Evolutionary conservation across 2,329 filamentous ascomycete genomes (phyloP).

Genomic region (Eurotiales sp.): DNA sequence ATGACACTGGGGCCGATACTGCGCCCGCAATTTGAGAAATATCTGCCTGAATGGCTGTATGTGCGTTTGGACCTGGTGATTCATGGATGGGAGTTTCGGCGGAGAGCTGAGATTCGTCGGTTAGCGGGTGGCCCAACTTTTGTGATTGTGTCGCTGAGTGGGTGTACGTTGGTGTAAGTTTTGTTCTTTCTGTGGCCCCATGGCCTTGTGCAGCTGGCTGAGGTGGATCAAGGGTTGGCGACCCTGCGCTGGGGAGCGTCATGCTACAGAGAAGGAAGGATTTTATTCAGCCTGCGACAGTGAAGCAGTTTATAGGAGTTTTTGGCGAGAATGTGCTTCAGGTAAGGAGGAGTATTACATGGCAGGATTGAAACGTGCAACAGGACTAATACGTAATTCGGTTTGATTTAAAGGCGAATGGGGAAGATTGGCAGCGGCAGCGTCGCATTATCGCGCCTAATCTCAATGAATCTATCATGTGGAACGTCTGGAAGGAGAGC

Average conservation of each 20-base stretch:
- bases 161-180: constrained; percentile 16
- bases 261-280: constrained; percentile 34
- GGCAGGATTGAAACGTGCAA: too few relatives aligned
- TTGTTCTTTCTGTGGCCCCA: constrained; percentile 12
- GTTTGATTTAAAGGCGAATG: constrained; percentile 19
- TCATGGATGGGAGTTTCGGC: constrained; percentile 33
- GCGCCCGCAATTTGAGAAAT: background rate
- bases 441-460: constrained; percentile 34
- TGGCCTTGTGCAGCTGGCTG: background rate
- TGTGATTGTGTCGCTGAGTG: constrained; percentile 28
- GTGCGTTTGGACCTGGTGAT: constrained; percentile 23
- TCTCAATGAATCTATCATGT: constrained; percentile 35
- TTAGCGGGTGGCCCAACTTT: constrained; percentile 25
- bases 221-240: constrained; percentile 21
- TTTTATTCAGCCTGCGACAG: constrained; percentile 28
- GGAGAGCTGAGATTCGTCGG: constrained; percentile 25
- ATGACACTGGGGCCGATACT: constrained; percentile 24
- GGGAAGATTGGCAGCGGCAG: constrained; percentile 31
- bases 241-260: constrained; percentile 27
- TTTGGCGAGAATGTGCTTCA: constrained; percentile 34
- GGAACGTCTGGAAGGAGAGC: constrained; percentile 33
- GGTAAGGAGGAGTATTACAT: too few relatives aligned
- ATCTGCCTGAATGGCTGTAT: constrained; percentile 25
- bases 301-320: constrained; percentile 28
- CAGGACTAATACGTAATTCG: background rate